Evolutionary conservation across 2,329 filamentous ascomycete species (phyloP), one percentile per base, ranked within the genome.

Genomic region (Hortaea sp.): DNA sequence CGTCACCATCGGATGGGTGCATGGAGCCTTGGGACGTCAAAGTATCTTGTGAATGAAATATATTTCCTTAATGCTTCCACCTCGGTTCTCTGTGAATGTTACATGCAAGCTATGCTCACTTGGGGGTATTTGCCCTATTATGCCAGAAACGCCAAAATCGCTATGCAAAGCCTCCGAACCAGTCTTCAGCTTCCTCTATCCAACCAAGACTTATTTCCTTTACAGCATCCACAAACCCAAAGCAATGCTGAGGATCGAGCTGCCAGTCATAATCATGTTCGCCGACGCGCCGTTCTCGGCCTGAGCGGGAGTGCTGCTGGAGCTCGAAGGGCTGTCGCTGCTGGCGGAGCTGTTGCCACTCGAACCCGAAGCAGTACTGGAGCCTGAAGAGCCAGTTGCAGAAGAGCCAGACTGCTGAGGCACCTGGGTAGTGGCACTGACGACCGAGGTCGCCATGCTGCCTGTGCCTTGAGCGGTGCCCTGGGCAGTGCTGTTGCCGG

Each of bases 211-310:
- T 20, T 20, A 20, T 20, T 20, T 20, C 20, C 20, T 20, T 51
- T 49, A 59, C 12, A 60, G 43, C 47, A 58, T 43, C 39, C 54
- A 47, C 28, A 52, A 44, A 20, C 45, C 52, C 13, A 57, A 37
- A 13, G 51, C 48, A n/a, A 59, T 39, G 45, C 56, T 53, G 12
- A 60, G 48, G 6, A 59, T 44, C 13, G 58, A 58, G 35, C 47
- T 51, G 9, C 42, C 50, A 27, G 49, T 45, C 43, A 57, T 37
- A 31, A 45, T 32, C 12, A 32, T 45, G 29, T 44, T 48, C 32
- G 44, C 40, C 3, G 50, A 43, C 11, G 54, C 53, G 20, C 31
- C 57, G 12, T 54, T 53, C 27, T 43, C 47, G 28, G 46, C 44
- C 39, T 41, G 34, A 6, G 38, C 3, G 29, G 44, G 47, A 11